phyloP scores from a whole-genome alignment of 495 filamentous ascomycete species.

The Tuber borchii region DNA sequence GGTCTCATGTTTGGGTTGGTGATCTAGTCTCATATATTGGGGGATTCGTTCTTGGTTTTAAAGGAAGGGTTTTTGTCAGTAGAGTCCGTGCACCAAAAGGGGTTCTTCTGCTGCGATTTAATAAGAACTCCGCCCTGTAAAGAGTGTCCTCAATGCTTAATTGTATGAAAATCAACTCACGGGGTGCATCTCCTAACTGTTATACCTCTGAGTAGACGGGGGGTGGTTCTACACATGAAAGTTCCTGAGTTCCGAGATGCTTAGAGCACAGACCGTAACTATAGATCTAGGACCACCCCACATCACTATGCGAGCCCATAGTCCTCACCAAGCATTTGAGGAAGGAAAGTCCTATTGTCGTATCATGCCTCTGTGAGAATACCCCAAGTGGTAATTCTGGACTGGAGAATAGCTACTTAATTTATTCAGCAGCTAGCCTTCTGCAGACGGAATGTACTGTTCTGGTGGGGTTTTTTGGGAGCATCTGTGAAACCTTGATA shows the following conservation, averaged over 20 bases:
- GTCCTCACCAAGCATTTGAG: neutral
- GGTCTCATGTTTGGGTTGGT: neutral
- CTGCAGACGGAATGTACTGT: no score
- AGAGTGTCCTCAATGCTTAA: neutral
- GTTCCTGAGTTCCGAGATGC: no score
- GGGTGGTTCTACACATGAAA: no score
- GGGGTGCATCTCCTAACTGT: neutral
- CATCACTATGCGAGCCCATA: no score
- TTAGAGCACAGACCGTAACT: no score
- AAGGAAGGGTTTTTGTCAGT: neutral
- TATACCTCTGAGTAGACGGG: no score
- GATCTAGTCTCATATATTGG: neutral
- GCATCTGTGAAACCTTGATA: no score
- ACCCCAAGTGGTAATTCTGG: neutral
- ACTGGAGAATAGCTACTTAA: no score
- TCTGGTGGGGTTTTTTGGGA: no score
- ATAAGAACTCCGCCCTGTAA: neutral
- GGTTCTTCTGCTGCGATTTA: neutral
- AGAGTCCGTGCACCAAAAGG: neutral
- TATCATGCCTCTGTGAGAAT: conserved; percentile 7
- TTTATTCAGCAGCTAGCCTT: no score
- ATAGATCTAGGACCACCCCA: neutral
- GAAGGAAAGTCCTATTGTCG: neutral
- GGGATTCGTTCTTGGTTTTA: no score
- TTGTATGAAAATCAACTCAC: neutral